Evolutionary conservation across 352 stramenopile genomes (phyloP), one percentile per base, ranked within the genome.

Genomic region (Pythium brassicae): DNA sequence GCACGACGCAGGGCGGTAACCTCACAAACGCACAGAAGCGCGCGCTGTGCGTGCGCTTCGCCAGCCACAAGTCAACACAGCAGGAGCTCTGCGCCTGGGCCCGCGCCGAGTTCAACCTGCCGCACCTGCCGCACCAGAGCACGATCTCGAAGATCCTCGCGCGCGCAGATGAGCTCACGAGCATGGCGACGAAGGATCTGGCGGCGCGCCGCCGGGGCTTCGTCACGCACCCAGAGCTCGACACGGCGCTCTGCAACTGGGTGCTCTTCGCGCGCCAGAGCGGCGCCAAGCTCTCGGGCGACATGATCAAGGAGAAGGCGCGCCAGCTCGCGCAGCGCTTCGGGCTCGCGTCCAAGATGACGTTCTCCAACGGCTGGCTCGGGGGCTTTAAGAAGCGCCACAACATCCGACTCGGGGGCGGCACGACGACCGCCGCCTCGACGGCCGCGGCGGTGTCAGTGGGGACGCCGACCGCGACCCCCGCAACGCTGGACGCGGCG

Each of bases 61-160:
- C 66, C 27, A 71, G 69, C 46, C 66, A 71, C 37, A 82, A 80
- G 50, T 84, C 83, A 71, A 84, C 73, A 50, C 76, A 86, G 59
- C 69, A 82, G 61, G 76, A 86, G 56, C 61, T 86, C 39, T 82
- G 71, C 45, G 66, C 76, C 11, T 86, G 76, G 76, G 73, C 76
- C 45, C 80, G 78, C 43, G 66, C 68, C 48, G 76, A 86, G 71
- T 86, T 86, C 62, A 57, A 72, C 35, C 63, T 86, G 23, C 55
- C 62, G 26, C 76, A 86, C 42, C 48, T 79, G 57, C 76, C 76
- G 57, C 71, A 78, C 39, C 76, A 86, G 61, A 77, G 70, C 25
- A 86, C 76, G 12, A 86, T 86, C 65, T 84, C 73, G 54, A 84
- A 82, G 57, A 86, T 86, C 53, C 60, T 86, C 32, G 66, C 71